Conservation (phyloP, 306 rosid species). For the Vigna unguiculata region DNA sequence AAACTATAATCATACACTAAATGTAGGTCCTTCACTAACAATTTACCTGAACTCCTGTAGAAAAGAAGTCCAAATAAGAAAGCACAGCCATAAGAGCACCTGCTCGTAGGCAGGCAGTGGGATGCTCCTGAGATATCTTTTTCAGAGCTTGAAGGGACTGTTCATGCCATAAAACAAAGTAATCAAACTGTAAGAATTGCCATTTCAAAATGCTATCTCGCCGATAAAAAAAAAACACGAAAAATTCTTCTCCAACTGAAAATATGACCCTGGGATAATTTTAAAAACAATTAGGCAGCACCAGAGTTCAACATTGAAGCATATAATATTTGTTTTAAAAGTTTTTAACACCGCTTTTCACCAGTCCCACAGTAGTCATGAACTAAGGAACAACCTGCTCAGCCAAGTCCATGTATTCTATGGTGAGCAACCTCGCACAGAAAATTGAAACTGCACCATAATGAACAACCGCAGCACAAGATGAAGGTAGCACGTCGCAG, state of each 20-base stretch:
- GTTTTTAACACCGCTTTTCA: neutral
- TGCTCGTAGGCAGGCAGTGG: constrained; percentile 97
- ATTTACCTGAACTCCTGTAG: constrained; percentile 97
- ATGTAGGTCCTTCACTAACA: neutral
- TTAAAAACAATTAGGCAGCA: constrained; percentile 1
- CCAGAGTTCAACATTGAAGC: constrained; percentile 10
- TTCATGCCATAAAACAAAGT: constrained; percentile 47
- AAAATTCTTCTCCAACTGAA: neutral
- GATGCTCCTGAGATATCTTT: constrained; percentile 98
- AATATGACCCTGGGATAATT: neutral
- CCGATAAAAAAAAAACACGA: neutral
- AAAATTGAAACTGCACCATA: constrained; percentile 95
- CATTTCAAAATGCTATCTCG: neutral
- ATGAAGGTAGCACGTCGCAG: constrained; percentile 93
- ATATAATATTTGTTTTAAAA: neutral
- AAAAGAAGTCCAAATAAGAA: constrained; percentile 92
- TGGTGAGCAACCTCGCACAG: constrained; percentile 93
- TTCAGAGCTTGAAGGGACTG: constrained; percentile 99
- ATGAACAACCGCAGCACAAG: constrained; percentile 98
- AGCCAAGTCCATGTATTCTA: constrained; percentile 99
- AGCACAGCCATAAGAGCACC: constrained; percentile 99
- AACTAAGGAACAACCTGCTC: constrained; percentile 77
- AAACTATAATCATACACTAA: constrained; percentile 2
- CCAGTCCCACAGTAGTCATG: constrained; percentile 9
- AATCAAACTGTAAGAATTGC: constrained; percentile 19